A percentile compares a stretch with the other conserved stretches of the same genome.
Conservation (phyloP, 2,329 filamentous ascomycete species). For the Ophiosphaerella herpotricha region DNA sequence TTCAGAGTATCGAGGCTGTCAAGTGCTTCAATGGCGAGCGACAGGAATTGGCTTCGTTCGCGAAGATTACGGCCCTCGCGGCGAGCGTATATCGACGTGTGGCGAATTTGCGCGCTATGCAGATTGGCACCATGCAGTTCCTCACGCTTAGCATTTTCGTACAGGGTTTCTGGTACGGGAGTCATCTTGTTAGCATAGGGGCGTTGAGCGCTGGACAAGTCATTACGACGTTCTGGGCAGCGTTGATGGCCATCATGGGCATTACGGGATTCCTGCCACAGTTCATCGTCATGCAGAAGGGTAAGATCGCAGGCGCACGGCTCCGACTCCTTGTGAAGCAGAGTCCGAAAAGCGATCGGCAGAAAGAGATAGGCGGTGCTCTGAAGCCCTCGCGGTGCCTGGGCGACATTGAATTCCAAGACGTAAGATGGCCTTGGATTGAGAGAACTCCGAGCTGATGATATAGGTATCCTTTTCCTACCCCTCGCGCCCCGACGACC, state of each 20-base stretch:
- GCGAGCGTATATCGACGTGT: constrained; percentile 69
- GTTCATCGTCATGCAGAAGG: constrained; percentile 77
- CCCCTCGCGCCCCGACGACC: constrained; percentile 66
- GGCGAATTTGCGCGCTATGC: constrained; percentile 69
- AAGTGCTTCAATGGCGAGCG: constrained; percentile 82
- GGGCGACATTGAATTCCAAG: constrained; percentile 71
- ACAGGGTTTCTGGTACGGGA: constrained; percentile 87
- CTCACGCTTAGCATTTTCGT: constrained; percentile 81
- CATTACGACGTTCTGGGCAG: constrained; percentile 84
- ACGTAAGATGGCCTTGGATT: constrained; percentile 57
- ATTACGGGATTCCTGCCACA: constrained; percentile 77
- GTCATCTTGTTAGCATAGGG: constrained; percentile 67
- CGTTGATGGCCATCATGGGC: constrained; percentile 74
- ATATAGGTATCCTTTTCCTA: constrained; percentile 80
- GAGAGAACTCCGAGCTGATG: constrained; percentile 5
- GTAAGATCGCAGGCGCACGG: constrained; percentile 71
- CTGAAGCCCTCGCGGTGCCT: constrained; percentile 51
- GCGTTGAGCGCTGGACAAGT: constrained; percentile 67
- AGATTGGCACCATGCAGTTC: constrained; percentile 74
- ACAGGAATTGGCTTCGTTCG: constrained; percentile 71
- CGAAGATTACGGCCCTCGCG: constrained; percentile 60
- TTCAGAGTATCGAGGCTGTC: constrained; percentile 79
- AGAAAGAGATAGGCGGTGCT: constrained; percentile 16
- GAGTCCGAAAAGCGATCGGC: constrained; percentile 32
- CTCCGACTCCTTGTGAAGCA: constrained; percentile 56